These are phyloP conservation scores for Limonium bicolor DNA, from an alignment of 148 eudicot genomes.

Conservation along the genomic window DNA sequence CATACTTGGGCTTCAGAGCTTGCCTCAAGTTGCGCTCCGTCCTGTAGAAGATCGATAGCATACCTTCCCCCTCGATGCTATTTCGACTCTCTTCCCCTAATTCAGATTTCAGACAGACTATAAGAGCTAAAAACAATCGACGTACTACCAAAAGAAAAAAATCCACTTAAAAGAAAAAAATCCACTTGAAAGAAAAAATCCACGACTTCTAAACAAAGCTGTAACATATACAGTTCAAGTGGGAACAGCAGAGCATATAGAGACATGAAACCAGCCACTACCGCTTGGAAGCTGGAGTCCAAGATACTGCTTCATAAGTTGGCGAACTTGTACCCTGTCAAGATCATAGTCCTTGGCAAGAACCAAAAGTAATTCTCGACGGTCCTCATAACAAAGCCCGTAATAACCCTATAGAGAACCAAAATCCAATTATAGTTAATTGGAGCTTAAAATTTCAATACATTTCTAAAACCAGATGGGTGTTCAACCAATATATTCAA, in stretches of 20 bases:
- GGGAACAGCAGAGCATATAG: neutral
- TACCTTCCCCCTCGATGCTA: slow-evolving; percentile 43
- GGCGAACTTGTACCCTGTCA: slow-evolving; percentile 56
- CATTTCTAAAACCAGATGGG: no score
- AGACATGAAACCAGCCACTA: slow-evolving; percentile 10
- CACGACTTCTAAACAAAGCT: slow-evolving; percentile 2
- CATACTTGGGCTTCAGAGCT: slow-evolving; percentile 79
- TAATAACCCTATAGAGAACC: slow-evolving; percentile 68
- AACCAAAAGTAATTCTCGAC: slow-evolving; percentile 30
- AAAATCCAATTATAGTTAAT: no score
- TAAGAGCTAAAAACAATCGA: no score
- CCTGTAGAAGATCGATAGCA: slow-evolving; percentile 57
- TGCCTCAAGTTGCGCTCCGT: slow-evolving; percentile 74
- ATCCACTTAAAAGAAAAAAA: no score
- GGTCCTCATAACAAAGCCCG: slow-evolving; percentile 40
- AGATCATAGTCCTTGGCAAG: slow-evolving; percentile 87
- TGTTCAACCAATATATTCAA: no score
- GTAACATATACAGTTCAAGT: neutral
- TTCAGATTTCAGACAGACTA: no score
- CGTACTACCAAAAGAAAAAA: no score
- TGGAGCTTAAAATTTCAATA: no score
- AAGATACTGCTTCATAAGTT: slow-evolving; percentile 77
- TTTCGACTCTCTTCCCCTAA: slow-evolving; percentile 36
- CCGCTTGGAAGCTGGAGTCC: slow-evolving; percentile 63
- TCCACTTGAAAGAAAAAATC: no score